Evolutionary conservation across 1,284 basidiomycete species (phyloP), one percentile per base, ranked within the genome.

Genomic region (Phlebopus sp.): DNA sequence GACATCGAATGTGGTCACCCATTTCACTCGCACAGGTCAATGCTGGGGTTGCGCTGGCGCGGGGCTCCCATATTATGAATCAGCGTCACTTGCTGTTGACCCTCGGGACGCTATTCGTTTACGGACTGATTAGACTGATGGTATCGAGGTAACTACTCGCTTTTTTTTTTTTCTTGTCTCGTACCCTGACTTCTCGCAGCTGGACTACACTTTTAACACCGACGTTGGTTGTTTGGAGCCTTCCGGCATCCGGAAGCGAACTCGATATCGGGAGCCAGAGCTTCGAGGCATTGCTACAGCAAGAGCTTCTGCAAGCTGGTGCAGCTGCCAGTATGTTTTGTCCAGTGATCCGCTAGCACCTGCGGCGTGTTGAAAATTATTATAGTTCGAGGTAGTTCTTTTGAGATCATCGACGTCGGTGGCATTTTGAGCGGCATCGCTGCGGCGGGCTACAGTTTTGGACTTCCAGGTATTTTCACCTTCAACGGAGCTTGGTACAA

Each of bases 151-250:
- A 32, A 23, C 21, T 4, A 23, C 21, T 23, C 13, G 2, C 9
- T 10, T 4, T 17, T 42, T 3, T 46, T 7, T 8, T 9, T 45
- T 17, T 6, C 5, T 8, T 18, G 1, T 4, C 25, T 25, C n/a
- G 27, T 14, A 6, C 14, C 27, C 9, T 31, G 6, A 42, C 29
- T 39, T 19, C 5, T 4, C 18, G 3, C 14, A 57, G 55, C 6
- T 57, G 56, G 54, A 25, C 40, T 27, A 46, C 54, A 1, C 39
- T 57, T 4, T 42, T 57, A n/a, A 40, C 45, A 13, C 54, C 54
- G 10, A 46, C 35, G n/a, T 8, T 11, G 8, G 38, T 57, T 18
- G 17, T 30, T n/a, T 49, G 39, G 45, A 18, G 19, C 7, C 7
- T 47, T 10, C 0, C 15, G 4, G 47, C 44, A 17, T 29, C 30